phyloP scores from a whole-genome alignment of 306 rosid species.

The Psophocarpus tetragonolobus region DNA sequence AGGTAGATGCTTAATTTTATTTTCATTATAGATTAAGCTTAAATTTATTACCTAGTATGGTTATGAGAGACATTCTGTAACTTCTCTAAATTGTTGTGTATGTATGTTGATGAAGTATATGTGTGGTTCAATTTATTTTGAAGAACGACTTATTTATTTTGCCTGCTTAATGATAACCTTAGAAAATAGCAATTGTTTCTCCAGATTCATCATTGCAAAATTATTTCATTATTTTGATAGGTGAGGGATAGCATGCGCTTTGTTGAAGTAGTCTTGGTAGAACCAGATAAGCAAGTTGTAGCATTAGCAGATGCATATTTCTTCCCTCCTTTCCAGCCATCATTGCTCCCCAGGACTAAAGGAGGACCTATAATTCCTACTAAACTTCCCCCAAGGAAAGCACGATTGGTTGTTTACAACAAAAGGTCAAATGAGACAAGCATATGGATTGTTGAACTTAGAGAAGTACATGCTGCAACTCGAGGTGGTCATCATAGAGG shows the following conservation, averaged over 20 bases:
- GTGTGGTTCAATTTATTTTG: neutral
- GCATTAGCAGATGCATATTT: conserved; percentile 81
- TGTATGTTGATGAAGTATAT: conserved; percentile 14
- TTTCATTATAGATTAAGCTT: neutral
- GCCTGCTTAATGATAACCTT: neutral
- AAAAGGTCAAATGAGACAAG: conserved; percentile 70
- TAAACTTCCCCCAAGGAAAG: conserved; percentile 72
- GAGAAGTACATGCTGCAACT: conserved; percentile 72
- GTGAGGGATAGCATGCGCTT: conserved; percentile 83
- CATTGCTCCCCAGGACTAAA: conserved; percentile 70
- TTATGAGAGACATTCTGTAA: neutral
- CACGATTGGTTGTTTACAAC: conserved; percentile 70
- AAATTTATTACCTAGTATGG: conserved; percentile 9
- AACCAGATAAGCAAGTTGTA: conserved; percentile 64
- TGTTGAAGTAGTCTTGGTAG: conserved; percentile 66
- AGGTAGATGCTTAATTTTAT: conserved; percentile 46
- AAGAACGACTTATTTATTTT: neutral
- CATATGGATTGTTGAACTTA: conserved; percentile 65
- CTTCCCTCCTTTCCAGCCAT: conserved; percentile 83
- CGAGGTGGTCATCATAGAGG: conserved; percentile 85
- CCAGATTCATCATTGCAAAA: neutral
- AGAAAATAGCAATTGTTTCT: neutral
- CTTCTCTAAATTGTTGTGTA: neutral
- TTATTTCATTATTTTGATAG: conserved; percentile 34
- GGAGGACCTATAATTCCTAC: conserved; percentile 73